phyloP scores from a whole-genome alignment of 768 basidiomycete species.

The Macrolepiota fuliginosa region DNA sequence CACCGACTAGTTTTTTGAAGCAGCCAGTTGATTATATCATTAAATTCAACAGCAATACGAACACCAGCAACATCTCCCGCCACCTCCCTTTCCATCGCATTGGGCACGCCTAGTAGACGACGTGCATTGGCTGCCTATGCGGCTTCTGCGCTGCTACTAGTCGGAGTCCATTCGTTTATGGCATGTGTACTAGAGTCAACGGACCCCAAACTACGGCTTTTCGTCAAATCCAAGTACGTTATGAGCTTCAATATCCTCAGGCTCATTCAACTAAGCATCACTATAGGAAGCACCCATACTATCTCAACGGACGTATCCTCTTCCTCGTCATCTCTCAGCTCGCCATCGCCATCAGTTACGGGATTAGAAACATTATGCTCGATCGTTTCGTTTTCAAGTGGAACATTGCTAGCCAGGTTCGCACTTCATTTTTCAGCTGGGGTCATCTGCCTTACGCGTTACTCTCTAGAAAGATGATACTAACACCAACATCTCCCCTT shows the following conservation, averaged over 20 bases:
- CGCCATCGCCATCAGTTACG: conserved; percentile 42
- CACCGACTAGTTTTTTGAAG: background rate
- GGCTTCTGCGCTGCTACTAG: conserved; percentile 41
- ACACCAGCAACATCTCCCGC: conserved; percentile 52
- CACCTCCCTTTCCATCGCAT: conserved; percentile 40
- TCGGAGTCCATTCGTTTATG: conserved; percentile 41
- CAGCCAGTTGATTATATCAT: background rate
- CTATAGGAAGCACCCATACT: conserved; percentile 68
- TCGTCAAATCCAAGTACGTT: conserved; percentile 65
- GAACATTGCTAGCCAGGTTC: conserved; percentile 23
- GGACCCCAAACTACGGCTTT: conserved; percentile 48
- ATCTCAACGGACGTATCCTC: conserved; percentile 66
- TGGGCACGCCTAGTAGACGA: conserved; percentile 45
- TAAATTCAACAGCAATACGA: conserved; percentile 36
- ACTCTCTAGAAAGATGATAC: conserved; percentile 7
- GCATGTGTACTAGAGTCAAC: conserved; percentile 32
- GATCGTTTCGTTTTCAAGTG: conserved; percentile 58
- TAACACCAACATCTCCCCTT: conserved; percentile 13
- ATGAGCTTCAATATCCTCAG: background rate
- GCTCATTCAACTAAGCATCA: background rate
- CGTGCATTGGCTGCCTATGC: conserved; percentile 46
- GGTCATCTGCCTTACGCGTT: background rate
- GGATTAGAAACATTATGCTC: conserved; percentile 56
- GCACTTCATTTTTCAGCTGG: background rate
- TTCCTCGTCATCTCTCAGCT: conserved; percentile 58